Evolutionary conservation across 2,329 filamentous ascomycete genomes (phyloP).

Genomic region (Aspergillus eucalypticola): DNA sequence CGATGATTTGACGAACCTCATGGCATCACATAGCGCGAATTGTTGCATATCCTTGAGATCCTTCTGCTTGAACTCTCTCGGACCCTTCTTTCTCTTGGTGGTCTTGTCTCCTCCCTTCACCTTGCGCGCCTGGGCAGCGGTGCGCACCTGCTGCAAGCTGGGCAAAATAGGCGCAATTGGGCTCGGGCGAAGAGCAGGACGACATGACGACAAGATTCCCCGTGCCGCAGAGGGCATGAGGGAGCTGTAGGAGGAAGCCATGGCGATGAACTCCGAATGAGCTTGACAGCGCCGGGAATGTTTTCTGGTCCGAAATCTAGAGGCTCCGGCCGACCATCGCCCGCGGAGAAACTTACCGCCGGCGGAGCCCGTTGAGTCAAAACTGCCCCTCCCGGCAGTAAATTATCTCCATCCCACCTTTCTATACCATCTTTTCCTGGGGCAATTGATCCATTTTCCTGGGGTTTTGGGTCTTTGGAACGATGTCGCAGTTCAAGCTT

Average conservation of each 20-base stretch:
- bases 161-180: constrained; percentile 36
- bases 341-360: constrained; percentile 37
- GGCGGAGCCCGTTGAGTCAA: constrained; percentile 23
- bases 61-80: constrained; percentile 64
- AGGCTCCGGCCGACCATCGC: constrained; percentile 32
- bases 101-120: constrained; percentile 49
- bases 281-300: constrained; percentile 1
- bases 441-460: background rate
- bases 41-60: constrained; percentile 67
- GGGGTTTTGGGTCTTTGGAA: constrained; percentile 1
- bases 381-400: constrained; percentile 28
- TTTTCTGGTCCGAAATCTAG: constrained; percentile 20
- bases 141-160: constrained; percentile 38
- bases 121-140: constrained; percentile 40
- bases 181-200: constrained; percentile 29
- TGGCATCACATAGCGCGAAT: constrained; percentile 85
- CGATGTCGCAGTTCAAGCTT: constrained; percentile 37
- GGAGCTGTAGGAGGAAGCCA: constrained; percentile 40
- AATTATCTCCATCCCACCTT: constrained; percentile 9
- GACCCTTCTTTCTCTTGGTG: constrained; percentile 66
- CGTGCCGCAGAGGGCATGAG: constrained; percentile 38
- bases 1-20: constrained; percentile 59
- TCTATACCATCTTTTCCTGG: too few relatives aligned
- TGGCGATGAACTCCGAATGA: constrained; percentile 18
- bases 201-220: constrained; percentile 36